phyloP scores from a whole-genome alignment of 441 rosid species.

The Daphne laureola region DNA sequence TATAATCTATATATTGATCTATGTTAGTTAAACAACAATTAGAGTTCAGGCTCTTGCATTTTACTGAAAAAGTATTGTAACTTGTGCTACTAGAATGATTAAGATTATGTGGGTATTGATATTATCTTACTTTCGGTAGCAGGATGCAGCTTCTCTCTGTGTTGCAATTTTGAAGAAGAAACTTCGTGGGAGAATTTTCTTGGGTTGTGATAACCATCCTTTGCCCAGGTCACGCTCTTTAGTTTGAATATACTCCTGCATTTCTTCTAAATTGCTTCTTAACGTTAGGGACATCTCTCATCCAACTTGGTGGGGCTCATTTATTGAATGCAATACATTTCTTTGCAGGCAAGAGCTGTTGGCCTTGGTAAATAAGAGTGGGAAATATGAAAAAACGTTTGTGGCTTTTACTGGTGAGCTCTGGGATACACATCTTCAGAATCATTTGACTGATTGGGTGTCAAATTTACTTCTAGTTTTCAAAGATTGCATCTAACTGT shows the following conservation, averaged over 20 bases:
- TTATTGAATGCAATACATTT: slow-evolving; percentile 1
- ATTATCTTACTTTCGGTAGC: slow-evolving; percentile 10
- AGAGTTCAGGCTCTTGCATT: no score
- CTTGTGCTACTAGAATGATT: background rate
- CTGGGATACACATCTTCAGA: no score
- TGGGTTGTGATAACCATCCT: slow-evolving; percentile 94
- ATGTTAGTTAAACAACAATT: no score
- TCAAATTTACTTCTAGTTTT: background rate
- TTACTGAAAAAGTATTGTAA: background rate
- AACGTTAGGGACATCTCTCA: no score
- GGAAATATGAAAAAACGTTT: slow-evolving; percentile 59
- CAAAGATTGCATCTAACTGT: background rate
- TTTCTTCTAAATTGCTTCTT: no score
- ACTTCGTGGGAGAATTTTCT: slow-evolving; percentile 45
- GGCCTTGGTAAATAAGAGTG: slow-evolving; percentile 71
- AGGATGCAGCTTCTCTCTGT: slow-evolving; percentile 87
- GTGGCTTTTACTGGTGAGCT: slow-evolving; percentile 61
- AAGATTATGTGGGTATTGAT: slow-evolving; percentile 2
- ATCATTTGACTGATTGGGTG: no score
- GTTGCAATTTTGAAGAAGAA: slow-evolving; percentile 77
- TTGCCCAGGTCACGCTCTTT: slow-evolving; percentile 47
- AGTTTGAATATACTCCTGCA: background rate
- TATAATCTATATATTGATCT: background rate
- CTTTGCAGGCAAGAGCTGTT: slow-evolving; percentile 74
- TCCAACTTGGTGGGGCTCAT: no score